Evolutionary conservation across 1,139 yeast species (phyloP).

Genomic region (Hanseniaspora uvarum): DNA sequence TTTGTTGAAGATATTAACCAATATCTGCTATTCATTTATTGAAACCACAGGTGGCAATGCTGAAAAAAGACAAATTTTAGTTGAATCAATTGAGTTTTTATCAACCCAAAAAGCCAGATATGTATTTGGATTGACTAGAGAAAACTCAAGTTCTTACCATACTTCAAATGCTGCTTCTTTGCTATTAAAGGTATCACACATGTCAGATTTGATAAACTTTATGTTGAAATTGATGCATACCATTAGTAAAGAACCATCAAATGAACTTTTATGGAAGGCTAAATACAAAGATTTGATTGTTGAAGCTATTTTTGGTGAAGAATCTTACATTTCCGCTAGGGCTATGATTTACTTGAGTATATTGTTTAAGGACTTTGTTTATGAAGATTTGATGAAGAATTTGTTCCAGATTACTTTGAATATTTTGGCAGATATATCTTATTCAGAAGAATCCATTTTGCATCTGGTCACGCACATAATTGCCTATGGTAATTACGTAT

Average conservation of each 20-base stretch:
- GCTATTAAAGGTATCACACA: slow-evolving; percentile 43
- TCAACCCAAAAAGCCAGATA: slow-evolving; percentile 65
- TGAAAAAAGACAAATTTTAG: slow-evolving; percentile 39
- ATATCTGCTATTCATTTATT: slow-evolving; percentile 62
- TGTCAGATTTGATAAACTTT: slow-evolving; percentile 57
- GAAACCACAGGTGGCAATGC: slow-evolving; percentile 46
- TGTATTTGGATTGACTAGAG: slow-evolving; percentile 72
- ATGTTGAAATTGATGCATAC: slow-evolving; percentile 47
- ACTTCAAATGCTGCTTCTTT: slow-evolving; percentile 37
- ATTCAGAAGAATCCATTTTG: slow-evolving; percentile 29
- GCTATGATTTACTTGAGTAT: slow-evolving; percentile 67
- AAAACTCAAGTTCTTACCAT: slow-evolving; percentile 35
- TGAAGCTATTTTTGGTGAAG: slow-evolving; percentile 51
- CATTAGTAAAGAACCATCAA: slow-evolving; percentile 36
- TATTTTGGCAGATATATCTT: slow-evolving; percentile 31
- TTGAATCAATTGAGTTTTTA: slow-evolving; percentile 47
- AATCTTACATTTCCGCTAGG: slow-evolving; percentile 59
- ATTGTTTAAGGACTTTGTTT: slow-evolving; percentile 52
- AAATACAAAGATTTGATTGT: slow-evolving; percentile 62
- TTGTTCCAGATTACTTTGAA: slow-evolving; percentile 32
- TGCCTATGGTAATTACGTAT: slow-evolving; percentile 50
- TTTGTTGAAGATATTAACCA: slow-evolving; percentile 55
- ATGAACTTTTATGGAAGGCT: slow-evolving; percentile 51
- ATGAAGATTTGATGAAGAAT: slow-evolving; percentile 44
- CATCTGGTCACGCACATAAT: slow-evolving; percentile 33